Evolutionary conservation across 345 rosid species (phyloP).

Genomic region (Gynandropsis gynandra): DNA sequence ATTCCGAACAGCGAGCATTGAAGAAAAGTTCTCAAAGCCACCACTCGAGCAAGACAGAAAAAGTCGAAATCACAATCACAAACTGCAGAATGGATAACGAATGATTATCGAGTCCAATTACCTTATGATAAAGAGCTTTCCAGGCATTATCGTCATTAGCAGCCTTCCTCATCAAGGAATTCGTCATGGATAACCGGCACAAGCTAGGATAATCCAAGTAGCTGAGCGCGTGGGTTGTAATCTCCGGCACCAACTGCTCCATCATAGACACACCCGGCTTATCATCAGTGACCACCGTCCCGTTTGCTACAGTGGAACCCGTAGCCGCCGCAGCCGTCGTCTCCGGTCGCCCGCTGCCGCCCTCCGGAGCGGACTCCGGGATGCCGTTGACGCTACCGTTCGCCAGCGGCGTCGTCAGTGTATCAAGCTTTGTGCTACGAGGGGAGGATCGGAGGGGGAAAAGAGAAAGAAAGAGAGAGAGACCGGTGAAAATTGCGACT

Average conservation of each 20-base stretch:
- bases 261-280: conserved; percentile 85
- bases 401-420: conserved; percentile 19
- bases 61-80: background rate
- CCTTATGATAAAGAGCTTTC: conserved; percentile 98
- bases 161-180: conserved; percentile 94
- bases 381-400: conserved; percentile 29
- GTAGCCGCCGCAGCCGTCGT: conserved; percentile 24
- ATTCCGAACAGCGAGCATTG: background rate
- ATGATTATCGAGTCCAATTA: conserved; percentile 8
- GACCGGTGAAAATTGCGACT: conserved; percentile 42
- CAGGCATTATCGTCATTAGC: conserved; percentile 99
- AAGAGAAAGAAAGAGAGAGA: conserved; percentile 37
- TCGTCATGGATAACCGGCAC: conserved; percentile 94
- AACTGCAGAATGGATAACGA: background rate
- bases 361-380: conserved; percentile 14
- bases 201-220: conserved; percentile 93
- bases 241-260: conserved; percentile 99
- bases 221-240: conserved; percentile 95
- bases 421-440: conserved; percentile 23
- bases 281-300: conserved; percentile 32
- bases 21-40: background rate
- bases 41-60: conserved; percentile 6
- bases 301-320: conserved; percentile 25
- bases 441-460: conserved; percentile 34
- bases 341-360: conserved; percentile 21